Conservation (phyloP, 768 basidiomycete genomes). For the Floccularia luteovirens region DNA sequence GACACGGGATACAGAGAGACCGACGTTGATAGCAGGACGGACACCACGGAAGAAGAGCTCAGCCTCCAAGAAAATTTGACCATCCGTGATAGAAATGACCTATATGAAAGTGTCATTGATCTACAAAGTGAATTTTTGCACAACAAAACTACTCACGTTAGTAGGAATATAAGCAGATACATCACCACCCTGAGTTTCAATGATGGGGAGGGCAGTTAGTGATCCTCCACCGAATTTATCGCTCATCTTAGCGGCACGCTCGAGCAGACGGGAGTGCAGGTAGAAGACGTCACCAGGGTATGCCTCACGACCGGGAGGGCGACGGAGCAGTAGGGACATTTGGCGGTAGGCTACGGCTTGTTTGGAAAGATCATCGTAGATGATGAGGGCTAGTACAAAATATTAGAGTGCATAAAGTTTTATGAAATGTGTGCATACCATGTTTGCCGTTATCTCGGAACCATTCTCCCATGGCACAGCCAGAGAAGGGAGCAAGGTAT, state of each 20-base stretch:
- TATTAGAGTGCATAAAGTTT: constrained; percentile 6
- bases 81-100: constrained; percentile 99
- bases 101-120: constrained; percentile 20
- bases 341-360: constrained; percentile 99
- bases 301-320: constrained; percentile 99
- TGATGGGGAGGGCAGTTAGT: constrained; percentile 97
- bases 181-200: constrained; percentile 99
- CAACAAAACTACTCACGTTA: constrained; percentile 45
- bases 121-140: constrained; percentile 4
- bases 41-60: constrained; percentile 99
- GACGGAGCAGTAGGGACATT: constrained; percentile 99
- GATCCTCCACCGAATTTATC: constrained; percentile 98
- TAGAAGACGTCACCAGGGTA: constrained; percentile 99
- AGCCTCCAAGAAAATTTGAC: constrained; percentile 99
- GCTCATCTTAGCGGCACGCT: constrained; percentile 99
- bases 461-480: constrained; percentile 99
- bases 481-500: constrained; percentile 99
- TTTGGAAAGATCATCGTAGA: constrained; percentile 99
- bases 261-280: constrained; percentile 98
- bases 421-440: constrained; percentile 40
- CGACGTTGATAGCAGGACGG: constrained; percentile 99
- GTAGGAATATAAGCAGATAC: constrained; percentile 99
- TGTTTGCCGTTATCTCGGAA: constrained; percentile 99
- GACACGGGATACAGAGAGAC: constrained; percentile 99
- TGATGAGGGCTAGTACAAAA: constrained; percentile 69